Percentiles rank a stretch among this genome's conserved stretches.
Evolutionary conservation across 495 filamentous ascomycete species (phyloP).

Genomic region (Tuber borchii): DNA sequence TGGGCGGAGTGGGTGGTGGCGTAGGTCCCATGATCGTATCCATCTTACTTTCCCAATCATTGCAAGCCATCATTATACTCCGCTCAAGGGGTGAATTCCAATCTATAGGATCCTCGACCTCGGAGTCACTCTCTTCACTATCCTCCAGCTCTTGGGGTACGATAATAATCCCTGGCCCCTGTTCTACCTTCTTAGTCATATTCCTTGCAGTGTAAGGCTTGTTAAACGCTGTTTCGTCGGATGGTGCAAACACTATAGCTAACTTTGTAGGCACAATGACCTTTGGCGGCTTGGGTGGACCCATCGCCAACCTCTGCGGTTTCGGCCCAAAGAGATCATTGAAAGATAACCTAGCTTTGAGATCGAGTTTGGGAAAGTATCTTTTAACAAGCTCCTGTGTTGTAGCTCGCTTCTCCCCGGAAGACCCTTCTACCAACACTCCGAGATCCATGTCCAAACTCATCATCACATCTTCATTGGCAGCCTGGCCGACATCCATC

Average conservation of each 20-base stretch:
- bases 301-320: conserved; percentile 62
- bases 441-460: conserved; percentile 16
- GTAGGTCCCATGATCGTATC: conserved; percentile 39
- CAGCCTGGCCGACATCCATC: not conserved
- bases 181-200: conserved; percentile 46
- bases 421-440: conserved; percentile 31
- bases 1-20: conserved; percentile 17
- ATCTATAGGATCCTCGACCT: conserved; percentile 49
- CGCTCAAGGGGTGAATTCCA: conserved; percentile 48
- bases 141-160: conserved; percentile 43
- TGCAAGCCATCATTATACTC: conserved; percentile 72
- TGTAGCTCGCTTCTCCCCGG: conserved; percentile 29
- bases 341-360: conserved; percentile 44
- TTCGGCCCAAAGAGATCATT: conserved; percentile 55
- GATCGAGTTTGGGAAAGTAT: conserved; percentile 40
- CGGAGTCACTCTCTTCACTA: conserved; percentile 46
- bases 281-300: conserved; percentile 67
- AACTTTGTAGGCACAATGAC: conserved; percentile 77
- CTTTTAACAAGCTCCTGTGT: conserved; percentile 40
- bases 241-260: conserved; percentile 69
- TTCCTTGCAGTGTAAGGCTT: conserved; percentile 51
- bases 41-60: conserved; percentile 69
- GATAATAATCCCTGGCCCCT: conserved; percentile 53
- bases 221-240: conserved; percentile 73
- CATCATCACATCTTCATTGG: conserved; percentile 42